Evolutionary conservation across 768 basidiomycete species (phyloP).

Genomic region (Mycena sanguinolenta): DNA sequence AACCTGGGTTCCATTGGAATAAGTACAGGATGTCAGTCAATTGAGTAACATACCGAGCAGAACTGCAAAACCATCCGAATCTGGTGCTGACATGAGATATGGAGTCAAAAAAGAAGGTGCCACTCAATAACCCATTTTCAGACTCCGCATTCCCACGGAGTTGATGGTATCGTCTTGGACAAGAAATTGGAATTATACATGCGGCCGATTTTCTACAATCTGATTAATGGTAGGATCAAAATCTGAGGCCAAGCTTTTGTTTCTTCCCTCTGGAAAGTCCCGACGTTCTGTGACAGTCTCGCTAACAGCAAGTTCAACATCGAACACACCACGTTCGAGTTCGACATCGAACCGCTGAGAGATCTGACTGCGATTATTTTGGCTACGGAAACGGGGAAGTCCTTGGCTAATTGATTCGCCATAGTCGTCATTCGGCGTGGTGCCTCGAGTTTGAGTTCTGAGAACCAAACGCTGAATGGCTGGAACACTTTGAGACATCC

Average conservation of each 20-base stretch:
- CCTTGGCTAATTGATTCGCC: conserved; percentile 16
- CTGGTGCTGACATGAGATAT: not conserved
- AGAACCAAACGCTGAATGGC: conserved; percentile 21
- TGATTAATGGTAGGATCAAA: too few species aligned
- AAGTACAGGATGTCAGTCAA: not conserved
- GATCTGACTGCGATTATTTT: not conserved
- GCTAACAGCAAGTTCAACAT: too few species aligned
- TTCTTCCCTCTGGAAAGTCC: not conserved
- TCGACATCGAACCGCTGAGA: conserved; percentile 13
- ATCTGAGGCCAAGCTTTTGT: not conserved
- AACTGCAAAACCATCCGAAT: conserved; percentile 28
- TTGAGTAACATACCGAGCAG: conserved; percentile 15
- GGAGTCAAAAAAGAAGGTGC: not conserved
- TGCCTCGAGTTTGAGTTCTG: not conserved
- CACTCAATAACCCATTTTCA: not conserved
- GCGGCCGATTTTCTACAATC: too few species aligned
- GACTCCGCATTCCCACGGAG: not conserved
- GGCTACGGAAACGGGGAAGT: conserved; percentile 14
- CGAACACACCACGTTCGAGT: conserved; percentile 3
- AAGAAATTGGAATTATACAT: too few species aligned
- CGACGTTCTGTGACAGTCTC: not conserved
- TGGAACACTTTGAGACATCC: conserved; percentile 5
- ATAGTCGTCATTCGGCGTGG: not conserved
- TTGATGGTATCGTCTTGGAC: too few species aligned
- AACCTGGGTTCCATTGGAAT: conserved; percentile 5